Conservation (phyloP, 1,139 yeast species). For the Meyerozyma guilliermondii region DNA sequence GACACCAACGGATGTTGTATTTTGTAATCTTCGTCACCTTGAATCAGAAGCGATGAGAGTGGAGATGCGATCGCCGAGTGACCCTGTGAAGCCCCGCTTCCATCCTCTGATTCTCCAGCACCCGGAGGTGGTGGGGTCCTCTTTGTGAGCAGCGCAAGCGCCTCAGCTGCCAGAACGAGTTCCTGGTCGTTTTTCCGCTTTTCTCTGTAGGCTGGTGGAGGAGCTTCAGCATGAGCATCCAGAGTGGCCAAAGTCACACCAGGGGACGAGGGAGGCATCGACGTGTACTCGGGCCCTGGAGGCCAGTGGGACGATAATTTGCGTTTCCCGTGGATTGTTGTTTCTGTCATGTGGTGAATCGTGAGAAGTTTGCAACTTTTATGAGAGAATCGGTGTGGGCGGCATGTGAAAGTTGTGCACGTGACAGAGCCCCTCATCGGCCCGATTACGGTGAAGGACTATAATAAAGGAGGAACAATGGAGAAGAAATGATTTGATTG, state of each 20-base stretch:
- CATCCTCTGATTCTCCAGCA: too few relatives aligned
- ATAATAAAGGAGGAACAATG: too few relatives aligned
- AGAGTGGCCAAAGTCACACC: background rate
- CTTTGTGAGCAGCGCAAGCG: conserved; percentile 31
- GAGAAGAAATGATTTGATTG: too few relatives aligned
- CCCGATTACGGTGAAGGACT: too few relatives aligned
- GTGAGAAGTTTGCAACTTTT: conserved; percentile 1
- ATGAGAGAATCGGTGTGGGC: background rate
- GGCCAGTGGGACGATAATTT: background rate
- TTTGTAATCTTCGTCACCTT: conserved; percentile 2
- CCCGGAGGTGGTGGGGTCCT: conserved; percentile 10
- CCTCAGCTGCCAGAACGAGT: conserved; percentile 38
- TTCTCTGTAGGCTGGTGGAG: background rate
- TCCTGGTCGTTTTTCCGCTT: conserved; percentile 18
- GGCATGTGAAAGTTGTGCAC: background rate
- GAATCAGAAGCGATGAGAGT: conserved; percentile 1
- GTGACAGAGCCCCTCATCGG: background rate
- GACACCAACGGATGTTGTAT: conserved; percentile 38
- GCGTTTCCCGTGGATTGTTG: background rate
- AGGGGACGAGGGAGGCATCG: background rate
- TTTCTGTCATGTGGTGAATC: background rate
- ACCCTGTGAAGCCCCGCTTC: too few relatives aligned
- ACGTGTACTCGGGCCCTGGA: background rate
- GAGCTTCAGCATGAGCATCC: background rate
- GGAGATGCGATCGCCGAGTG: background rate